Evolutionary conservation across 768 basidiomycete genomes (phyloP).

Genomic region (Hirschioporus abietinus): DNA sequence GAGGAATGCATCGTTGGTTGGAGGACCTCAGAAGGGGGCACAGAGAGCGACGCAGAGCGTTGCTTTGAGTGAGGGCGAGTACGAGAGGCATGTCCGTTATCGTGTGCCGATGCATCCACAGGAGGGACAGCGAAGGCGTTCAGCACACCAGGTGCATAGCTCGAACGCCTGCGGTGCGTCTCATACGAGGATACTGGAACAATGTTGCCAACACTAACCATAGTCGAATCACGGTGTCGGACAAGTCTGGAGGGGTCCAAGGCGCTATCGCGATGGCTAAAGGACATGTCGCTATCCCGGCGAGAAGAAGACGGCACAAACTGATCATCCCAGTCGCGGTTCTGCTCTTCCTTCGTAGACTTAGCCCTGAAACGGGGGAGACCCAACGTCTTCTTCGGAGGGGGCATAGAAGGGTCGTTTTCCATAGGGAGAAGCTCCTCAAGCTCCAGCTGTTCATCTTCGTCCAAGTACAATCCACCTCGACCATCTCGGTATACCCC

Average conservation of each 20-base stretch:
- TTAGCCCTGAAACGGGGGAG: conserved; percentile 11
- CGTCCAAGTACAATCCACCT: conserved; percentile 66
- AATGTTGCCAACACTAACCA: neutral
- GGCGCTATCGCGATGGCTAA: conserved; percentile 16
- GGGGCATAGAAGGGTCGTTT: neutral
- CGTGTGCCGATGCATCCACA: conserved; percentile 10
- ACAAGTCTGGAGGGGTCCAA: conserved; percentile 15
- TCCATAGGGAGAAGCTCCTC: conserved; percentile 46
- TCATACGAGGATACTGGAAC: neutral
- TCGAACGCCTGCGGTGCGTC: neutral
- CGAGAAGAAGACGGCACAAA: conserved; percentile 32
- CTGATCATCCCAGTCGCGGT: conserved; percentile 15
- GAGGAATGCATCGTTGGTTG: conserved; percentile 23
- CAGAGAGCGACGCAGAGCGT: conserved; percentile 37
- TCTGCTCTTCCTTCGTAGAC: neutral
- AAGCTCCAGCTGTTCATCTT: conserved; percentile 68
- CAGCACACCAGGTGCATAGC: neutral
- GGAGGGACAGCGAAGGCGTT: conserved; percentile 10
- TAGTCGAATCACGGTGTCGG: conserved; percentile 14
- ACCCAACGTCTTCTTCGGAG: conserved; percentile 21
- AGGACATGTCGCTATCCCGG: conserved; percentile 29
- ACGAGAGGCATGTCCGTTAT: conserved; percentile 9
- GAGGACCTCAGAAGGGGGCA: conserved; percentile 23
- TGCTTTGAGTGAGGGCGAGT: conserved; percentile 27
- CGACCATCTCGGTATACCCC: conserved; percentile 56